Evolutionary conservation across 1,284 basidiomycete species (phyloP).

Genomic region (Apiotrichum porosum): DNA sequence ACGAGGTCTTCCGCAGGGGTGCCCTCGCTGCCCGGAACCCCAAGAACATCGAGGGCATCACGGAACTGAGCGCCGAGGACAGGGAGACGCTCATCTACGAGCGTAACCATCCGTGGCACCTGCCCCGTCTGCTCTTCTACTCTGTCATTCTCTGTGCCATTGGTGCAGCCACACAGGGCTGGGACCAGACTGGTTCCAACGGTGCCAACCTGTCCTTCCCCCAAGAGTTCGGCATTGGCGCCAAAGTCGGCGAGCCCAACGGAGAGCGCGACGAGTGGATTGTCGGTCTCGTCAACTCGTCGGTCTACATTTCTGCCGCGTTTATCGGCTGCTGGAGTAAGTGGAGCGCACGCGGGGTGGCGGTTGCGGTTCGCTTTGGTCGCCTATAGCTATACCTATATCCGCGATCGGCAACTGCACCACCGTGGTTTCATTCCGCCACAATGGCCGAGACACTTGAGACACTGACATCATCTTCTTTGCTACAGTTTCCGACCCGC

Average conservation of each 20-base stretch:
- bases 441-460: too few species aligned
- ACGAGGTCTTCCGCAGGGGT: conserved; percentile 54
- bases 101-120: conserved; percentile 60
- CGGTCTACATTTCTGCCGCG: conserved; percentile 60
- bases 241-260: background rate
- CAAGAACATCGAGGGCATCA: conserved; percentile 51
- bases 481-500: conserved; percentile 57
- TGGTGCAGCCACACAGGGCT: conserved; percentile 34
- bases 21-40: conserved; percentile 62
- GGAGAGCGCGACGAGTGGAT: conserved; percentile 35
- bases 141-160: conserved; percentile 34
- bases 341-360: too few species aligned
- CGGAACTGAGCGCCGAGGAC: conserved; percentile 62
- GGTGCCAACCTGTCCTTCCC: conserved; percentile 65
- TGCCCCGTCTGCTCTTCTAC: conserved; percentile 50
- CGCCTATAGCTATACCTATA: too few species aligned
- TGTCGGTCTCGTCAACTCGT: conserved; percentile 67
- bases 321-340: conserved; percentile 31
- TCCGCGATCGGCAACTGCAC: too few species aligned
- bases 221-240: conserved; percentile 57
- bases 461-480: conserved; percentile 53
- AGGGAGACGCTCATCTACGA: conserved; percentile 53
- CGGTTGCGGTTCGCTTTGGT: too few species aligned
- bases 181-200: conserved; percentile 32
- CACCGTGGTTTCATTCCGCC: too few species aligned